Conservation (phyloP, 2,329 filamentous ascomycete species). For the Fusarium begoniae region DNA sequence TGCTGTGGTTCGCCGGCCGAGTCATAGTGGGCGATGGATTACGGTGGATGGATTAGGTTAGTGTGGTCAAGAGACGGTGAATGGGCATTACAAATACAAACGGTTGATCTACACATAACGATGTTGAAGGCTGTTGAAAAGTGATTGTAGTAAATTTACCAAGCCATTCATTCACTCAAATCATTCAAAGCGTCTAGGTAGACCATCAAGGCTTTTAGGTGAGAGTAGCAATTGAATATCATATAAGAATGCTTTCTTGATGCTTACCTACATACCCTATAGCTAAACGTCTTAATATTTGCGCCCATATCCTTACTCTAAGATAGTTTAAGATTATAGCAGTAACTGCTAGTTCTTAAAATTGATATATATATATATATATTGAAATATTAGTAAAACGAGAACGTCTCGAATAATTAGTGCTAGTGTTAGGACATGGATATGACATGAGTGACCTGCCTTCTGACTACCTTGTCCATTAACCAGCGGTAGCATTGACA, state of each 20-base stretch:
- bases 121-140: neutral
- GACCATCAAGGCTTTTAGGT: neutral
- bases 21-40: constrained; percentile 16
- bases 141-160: too few relatives aligned
- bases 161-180: neutral
- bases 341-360: neutral
- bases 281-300: neutral
- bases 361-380: accelerated
- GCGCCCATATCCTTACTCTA: neutral
- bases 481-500: too few relatives aligned
- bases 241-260: too few relatives aligned
- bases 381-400: too few relatives aligned
- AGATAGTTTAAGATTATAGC: neutral
- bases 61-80: neutral
- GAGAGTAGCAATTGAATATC: neutral
- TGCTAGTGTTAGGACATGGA: neutral
- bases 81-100: constrained; percentile 6
- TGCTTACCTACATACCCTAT: neutral
- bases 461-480: accelerated
- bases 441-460: accelerated
- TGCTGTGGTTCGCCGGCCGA: constrained; percentile 34
- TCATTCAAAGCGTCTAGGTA: too few relatives aligned
- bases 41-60: constrained; percentile 28
- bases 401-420: accelerated
- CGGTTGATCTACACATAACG: neutral